phyloP scores from a whole-genome alignment of 129 eudicot genomes.

The Helichrysum umbraculigerum region DNA sequence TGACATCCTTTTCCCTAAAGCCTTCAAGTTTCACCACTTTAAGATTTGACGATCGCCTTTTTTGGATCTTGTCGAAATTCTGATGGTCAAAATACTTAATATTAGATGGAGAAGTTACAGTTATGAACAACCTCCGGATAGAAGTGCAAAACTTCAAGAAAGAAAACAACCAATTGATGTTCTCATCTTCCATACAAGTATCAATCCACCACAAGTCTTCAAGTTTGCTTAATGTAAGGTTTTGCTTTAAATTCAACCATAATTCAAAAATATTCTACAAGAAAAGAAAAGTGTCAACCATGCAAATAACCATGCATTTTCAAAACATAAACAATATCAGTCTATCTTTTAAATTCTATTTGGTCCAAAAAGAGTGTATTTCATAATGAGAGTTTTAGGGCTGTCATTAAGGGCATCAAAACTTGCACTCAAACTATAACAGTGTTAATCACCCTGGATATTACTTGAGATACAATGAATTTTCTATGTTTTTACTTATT shows the following conservation, averaged over 20 bases:
- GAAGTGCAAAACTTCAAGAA: slow-evolving; percentile 36
- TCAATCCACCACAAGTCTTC: slow-evolving; percentile 34
- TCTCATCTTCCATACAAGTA: slow-evolving; percentile 25
- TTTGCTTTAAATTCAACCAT: slow-evolving; percentile 19
- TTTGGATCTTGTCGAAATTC: slow-evolving; percentile 9
- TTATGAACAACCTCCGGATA: slow-evolving; percentile 29
- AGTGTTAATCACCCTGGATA: no score
- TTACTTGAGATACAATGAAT: no score
- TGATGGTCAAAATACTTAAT: not conserved
- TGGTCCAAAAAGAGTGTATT: no score
- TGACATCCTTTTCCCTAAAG: slow-evolving; percentile 16
- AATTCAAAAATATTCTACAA: slow-evolving; percentile 29
- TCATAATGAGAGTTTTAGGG: no score
- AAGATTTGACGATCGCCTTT: slow-evolving; percentile 16
- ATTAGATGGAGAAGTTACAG: slow-evolving; percentile 6
- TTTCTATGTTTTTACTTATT: no score
- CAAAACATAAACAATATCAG: no score
- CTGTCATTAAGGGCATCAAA: no score
- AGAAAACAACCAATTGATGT: slow-evolving; percentile 22
- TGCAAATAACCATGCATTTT: not conserved
- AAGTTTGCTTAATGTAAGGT: slow-evolving; percentile 27
- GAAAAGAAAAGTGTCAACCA: not conserved
- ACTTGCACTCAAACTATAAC: no score
- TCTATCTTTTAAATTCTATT: no score
- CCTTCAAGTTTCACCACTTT: slow-evolving; percentile 34